phyloP scores from a whole-genome alignment of 2,329 filamentous ascomycete genomes.

The Coniochaeta sp. region DNA sequence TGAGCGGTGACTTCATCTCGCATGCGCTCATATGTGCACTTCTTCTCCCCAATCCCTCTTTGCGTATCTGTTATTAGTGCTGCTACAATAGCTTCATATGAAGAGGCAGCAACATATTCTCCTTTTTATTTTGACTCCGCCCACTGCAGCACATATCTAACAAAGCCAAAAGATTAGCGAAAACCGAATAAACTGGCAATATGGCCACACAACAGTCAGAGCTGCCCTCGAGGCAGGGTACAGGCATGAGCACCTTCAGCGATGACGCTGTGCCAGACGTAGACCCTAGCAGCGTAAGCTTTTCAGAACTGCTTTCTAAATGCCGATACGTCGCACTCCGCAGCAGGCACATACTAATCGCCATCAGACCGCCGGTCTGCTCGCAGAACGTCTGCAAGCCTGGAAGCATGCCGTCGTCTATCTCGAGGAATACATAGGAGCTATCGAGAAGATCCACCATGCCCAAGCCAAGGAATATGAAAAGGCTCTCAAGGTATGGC shows the following conservation, averaged over 20 bases:
- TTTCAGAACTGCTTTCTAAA: background rate
- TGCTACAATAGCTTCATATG: background rate
- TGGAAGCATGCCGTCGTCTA: slow-evolving; percentile 95
- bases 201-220: slow-evolving; percentile 8
- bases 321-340: background rate
- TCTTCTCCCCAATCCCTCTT: background rate
- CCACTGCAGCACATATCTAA: background rate
- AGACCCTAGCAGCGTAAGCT: slow-evolving; percentile 49
- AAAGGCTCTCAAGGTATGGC: slow-evolving; percentile 71
- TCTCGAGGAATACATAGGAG: slow-evolving; percentile 80
- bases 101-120: background rate
- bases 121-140: background rate
- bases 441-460: slow-evolving; percentile 80
- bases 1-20: background rate
- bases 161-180: background rate
- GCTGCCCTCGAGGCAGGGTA: slow-evolving; percentile 39
- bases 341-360: background rate
- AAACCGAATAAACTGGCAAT: background rate
- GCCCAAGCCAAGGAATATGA: slow-evolving; percentile 91
- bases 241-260: slow-evolving; percentile 34
- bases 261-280: slow-evolving; percentile 53
- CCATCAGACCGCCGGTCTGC: slow-evolving; percentile 65
- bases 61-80: background rate
- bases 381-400: slow-evolving; percentile 80
- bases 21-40: background rate